phyloP scores from a whole-genome alignment of 345 rosid species.

The Gossypium raimondii region DNA sequence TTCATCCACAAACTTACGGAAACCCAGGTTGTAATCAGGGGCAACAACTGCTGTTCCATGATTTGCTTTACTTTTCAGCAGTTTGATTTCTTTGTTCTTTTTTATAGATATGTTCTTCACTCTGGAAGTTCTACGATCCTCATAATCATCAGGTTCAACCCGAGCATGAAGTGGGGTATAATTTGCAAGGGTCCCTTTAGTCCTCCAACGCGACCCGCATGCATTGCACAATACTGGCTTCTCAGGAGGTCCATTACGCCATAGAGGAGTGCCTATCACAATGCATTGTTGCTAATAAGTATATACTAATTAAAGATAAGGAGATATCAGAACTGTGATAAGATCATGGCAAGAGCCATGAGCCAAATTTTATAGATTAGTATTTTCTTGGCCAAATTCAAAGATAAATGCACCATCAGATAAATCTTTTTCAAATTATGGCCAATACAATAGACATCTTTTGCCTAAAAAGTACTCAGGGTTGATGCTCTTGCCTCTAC shows the following conservation, averaged over 20 bases:
- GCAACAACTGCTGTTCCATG: slow-evolving; percentile 38
- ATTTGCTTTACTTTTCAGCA: slow-evolving; percentile 70
- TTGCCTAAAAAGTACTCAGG: neutral
- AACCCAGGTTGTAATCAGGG: slow-evolving; percentile 48
- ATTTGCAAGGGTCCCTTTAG: slow-evolving; percentile 69
- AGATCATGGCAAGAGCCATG: neutral
- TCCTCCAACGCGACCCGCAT: slow-evolving; percentile 82
- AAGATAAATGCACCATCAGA: neutral
- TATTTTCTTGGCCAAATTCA: neutral
- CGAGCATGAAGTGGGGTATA: slow-evolving; percentile 78
- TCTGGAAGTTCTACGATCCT: slow-evolving; percentile 46
- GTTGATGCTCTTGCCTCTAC: neutral
- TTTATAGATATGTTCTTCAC: slow-evolving; percentile 42
- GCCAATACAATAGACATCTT: neutral
- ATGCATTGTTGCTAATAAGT: slow-evolving; percentile 20
- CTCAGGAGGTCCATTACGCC: slow-evolving; percentile 88
- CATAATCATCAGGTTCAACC: slow-evolving; percentile 47
- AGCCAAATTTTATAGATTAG: neutral
- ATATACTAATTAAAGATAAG: neutral
- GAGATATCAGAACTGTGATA: neutral
- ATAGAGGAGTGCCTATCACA: slow-evolving; percentile 67
- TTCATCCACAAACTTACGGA: slow-evolving; percentile 62
- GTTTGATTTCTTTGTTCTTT: slow-evolving; percentile 57
- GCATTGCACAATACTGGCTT: slow-evolving; percentile 86
- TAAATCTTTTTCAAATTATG: slow-evolving; percentile 3